Base-by-base conservation (phyloP, 164 flowering plant species). In the Berberis thunbergii region DNA sequence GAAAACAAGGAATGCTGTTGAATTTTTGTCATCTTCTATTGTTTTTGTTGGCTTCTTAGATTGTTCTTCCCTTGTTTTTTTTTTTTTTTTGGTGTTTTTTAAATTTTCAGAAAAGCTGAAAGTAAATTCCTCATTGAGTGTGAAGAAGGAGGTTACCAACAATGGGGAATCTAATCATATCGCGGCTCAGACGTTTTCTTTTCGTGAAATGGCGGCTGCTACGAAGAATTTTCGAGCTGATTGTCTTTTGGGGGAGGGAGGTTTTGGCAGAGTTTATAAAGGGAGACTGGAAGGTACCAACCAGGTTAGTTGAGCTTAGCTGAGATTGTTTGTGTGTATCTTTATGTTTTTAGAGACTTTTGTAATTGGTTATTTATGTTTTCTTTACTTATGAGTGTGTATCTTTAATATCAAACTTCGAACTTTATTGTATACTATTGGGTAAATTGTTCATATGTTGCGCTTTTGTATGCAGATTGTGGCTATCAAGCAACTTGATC, bases 401-500 rank as follows among this genome's bases (percentile, higher is more conserved):
- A 6, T 41, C 42, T 58, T 43, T 44, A 3, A 11, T 26, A 26
- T 26, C 26, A 26, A 26, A 26, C 26, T 26, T 26, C 26, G 26
- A 11, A n/a, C 43, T 45, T 12, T 3, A 12, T 57, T 64, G 67
- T 56, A 8, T 45, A 53, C 61, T 54, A 8, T 46, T 41, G 55
- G 44, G 4, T 52, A 26, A 52, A 52, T 52, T 52, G 8, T 9
- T 8, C 2, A 5, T 45, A 50, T 40, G 49, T 48, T 49, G 7
- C 7, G 46, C 8, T 62, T 45, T 60, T 76, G 60, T 61, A 11
- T 71, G 70, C 69, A 91, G 97, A 74, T 76, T 70, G 97, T 91
- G 46, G 94, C 97, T 64, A 84, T 88, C 67, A 91, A 91, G 74
- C 91, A 86, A 70, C 89, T 91, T 49, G 91, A 91, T 70, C 87